Percentiles rank a stretch among this genome's conserved stretches.
These are phyloP conservation scores for Musa itinerans DNA, from an alignment of 176 grass and related monocot genomes.

Conservation along the genomic window DNA sequence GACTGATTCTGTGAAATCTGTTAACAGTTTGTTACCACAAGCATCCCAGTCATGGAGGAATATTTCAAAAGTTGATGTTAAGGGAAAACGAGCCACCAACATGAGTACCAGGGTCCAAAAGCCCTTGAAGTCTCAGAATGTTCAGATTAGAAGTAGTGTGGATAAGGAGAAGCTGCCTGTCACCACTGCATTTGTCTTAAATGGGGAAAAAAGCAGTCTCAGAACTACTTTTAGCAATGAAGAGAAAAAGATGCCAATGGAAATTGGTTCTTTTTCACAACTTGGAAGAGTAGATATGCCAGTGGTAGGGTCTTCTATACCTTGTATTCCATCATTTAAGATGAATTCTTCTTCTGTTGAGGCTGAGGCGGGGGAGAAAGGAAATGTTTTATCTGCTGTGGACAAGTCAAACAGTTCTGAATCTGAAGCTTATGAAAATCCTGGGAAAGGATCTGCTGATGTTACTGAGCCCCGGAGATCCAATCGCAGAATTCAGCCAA, in stretches of 20 bases:
- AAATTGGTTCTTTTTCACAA: constrained; percentile 17
- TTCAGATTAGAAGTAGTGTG: constrained; percentile 22
- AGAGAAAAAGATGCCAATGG: constrained; percentile 16
- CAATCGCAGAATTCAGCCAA: constrained; percentile 86
- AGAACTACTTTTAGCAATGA: constrained; percentile 22
- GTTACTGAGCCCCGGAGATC: constrained; percentile 71
- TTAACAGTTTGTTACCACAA: constrained; percentile 48
- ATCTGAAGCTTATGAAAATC: constrained; percentile 35
- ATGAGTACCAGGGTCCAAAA: constrained; percentile 42
- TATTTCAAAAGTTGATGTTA: constrained; percentile 41
- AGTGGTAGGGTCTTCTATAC: constrained; percentile 21
- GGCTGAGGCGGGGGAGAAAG: constrained; percentile 15
- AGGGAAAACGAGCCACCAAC: constrained; percentile 41
- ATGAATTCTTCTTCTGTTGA: constrained; percentile 24
- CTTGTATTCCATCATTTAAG: constrained; percentile 28
- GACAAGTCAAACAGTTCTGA: constrained; percentile 7
- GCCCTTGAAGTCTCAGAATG: constrained; percentile 40
- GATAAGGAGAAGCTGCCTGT: constrained; percentile 30
- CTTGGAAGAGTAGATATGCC: constrained; percentile 24
- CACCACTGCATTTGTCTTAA: constrained; percentile 6
- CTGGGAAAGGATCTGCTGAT: constrained; percentile 34
- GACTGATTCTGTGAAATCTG: constrained; percentile 36
- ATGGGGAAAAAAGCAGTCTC: constrained; percentile 31
- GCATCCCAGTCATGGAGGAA: constrained; percentile 33
- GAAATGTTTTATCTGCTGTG: constrained; percentile 15